phyloP scores from a whole-genome alignment of 805 yeast genomes.

The Lachancea lanzarotensis region DNA sequence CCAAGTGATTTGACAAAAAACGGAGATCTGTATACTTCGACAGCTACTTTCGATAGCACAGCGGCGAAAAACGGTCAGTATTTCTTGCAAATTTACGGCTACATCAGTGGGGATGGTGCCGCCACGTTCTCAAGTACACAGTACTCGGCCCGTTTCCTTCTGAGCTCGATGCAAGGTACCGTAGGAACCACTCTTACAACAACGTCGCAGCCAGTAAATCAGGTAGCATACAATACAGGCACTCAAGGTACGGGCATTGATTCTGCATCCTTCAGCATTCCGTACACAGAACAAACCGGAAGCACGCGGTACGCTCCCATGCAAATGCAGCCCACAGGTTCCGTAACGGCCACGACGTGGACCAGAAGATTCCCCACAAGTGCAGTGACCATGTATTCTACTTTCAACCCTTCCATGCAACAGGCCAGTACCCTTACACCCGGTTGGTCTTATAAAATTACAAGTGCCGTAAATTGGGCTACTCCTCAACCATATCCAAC shows the following conservation, averaged over 20 bases:
- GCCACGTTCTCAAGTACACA: conserved; percentile 60
- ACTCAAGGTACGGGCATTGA: conserved; percentile 35
- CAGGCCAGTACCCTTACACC: conserved; percentile 70
- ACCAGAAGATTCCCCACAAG: conserved; percentile 61
- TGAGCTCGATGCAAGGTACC: conserved; percentile 70
- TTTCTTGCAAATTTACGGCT: conserved; percentile 62
- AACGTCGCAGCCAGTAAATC: conserved; percentile 38
- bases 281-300: conserved; percentile 79
- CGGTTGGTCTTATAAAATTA: conserved; percentile 70
- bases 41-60: conserved; percentile 39
- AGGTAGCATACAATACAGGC: conserved; percentile 30
- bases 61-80: conserved; percentile 59
- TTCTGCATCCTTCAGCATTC: conserved; percentile 51
- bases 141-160: conserved; percentile 58
- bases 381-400: conserved; percentile 53
- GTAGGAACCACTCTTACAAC: conserved; percentile 44
- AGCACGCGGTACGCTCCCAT: conserved; percentile 78
- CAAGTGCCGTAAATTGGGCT: conserved; percentile 63
- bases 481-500: conserved; percentile 65
- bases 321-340: conserved; percentile 81
- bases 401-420: conserved; percentile 30
- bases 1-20: not conserved
- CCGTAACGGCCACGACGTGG: conserved; percentile 62
- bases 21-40: conserved; percentile 31
- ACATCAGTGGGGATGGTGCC: conserved; percentile 31